A percentile compares a stretch with the other conserved stretches of the same genome.
Evolutionary conservation across 2,329 filamentous ascomycete genomes (phyloP).

Genomic region (Exserohilum turcica): DNA sequence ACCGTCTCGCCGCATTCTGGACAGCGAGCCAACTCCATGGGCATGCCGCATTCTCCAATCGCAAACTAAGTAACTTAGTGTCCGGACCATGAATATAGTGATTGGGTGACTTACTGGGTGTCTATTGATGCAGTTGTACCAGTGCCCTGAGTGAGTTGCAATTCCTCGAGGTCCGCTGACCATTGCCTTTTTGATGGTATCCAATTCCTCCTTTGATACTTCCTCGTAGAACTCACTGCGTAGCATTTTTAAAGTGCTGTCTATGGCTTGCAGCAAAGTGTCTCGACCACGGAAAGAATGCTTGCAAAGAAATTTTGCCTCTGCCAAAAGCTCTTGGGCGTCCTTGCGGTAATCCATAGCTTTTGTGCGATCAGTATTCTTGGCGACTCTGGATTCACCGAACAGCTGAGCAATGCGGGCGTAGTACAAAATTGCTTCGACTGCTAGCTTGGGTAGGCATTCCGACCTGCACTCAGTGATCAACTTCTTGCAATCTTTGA

Average conservation of each 20-base stretch:
- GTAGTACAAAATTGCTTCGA: slow-evolving; percentile 46
- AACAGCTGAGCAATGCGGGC: slow-evolving; percentile 36
- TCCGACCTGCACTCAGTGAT: slow-evolving; percentile 36
- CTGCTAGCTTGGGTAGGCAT: slow-evolving; percentile 47
- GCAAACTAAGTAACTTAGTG: slow-evolving; percentile 52
- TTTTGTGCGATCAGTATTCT: slow-evolving; percentile 9
- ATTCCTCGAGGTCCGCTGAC: slow-evolving; percentile 50
- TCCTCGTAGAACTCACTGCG: slow-evolving; percentile 47
- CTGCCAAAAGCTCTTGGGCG: slow-evolving; percentile 33
- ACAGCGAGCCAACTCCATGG: slow-evolving; percentile 65
- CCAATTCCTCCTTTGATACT: slow-evolving; percentile 51
- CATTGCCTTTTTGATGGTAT: slow-evolving; percentile 56
- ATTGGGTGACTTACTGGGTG: slow-evolving; percentile 53
- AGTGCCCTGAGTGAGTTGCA: slow-evolving; percentile 58
- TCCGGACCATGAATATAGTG: too few species aligned
- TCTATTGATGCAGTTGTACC: slow-evolving; percentile 64
- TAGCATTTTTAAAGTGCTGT: slow-evolving; percentile 37
- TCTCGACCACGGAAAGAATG: slow-evolving; percentile 38
- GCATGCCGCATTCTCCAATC: slow-evolving; percentile 69
- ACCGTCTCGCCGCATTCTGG: slow-evolving; percentile 65
- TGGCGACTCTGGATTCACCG: slow-evolving; percentile 19
- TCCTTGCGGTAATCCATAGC: slow-evolving; percentile 19
- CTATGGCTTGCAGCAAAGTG: slow-evolving; percentile 32
- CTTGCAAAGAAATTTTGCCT: slow-evolving; percentile 42
- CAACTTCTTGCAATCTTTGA: slow-evolving; percentile 35